phyloP scores from a whole-genome alignment of 257 asterid genomes.

The Primulina eburnea region DNA sequence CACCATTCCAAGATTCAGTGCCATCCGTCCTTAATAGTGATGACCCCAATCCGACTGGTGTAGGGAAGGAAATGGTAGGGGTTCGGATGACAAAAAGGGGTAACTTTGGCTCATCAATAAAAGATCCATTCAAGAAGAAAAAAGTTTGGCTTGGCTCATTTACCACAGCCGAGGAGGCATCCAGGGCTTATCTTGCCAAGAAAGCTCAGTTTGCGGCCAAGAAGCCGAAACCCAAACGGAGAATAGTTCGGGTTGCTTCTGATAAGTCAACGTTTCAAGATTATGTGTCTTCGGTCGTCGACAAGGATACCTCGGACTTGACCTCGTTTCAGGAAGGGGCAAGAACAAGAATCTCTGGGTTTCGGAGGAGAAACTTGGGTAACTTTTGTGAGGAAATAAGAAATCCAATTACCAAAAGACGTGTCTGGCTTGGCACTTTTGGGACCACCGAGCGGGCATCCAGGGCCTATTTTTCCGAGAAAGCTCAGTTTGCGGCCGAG shows the following conservation, averaged over 20 bases:
- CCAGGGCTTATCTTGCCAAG: conserved; percentile 16
- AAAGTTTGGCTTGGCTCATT: conserved; percentile 24
- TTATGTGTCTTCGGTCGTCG: background rate
- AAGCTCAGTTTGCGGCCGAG: conserved; percentile 10
- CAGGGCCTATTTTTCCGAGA: conserved; percentile 20
- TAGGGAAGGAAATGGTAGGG: too few relatives aligned
- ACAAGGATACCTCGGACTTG: too few relatives aligned
- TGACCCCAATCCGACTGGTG: too few relatives aligned
- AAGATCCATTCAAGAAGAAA: conserved; percentile 11
- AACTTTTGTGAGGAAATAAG: conserved; percentile 3
- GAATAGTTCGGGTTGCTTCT: background rate
- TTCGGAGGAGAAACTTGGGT: background rate
- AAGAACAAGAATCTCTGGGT: too few relatives aligned
- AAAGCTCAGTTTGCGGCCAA: conserved; percentile 18
- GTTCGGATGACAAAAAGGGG: conserved; percentile 6
- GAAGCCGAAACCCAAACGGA: background rate
- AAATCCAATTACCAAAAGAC: background rate
- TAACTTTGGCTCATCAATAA: conserved; percentile 3
- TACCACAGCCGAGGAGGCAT: conserved; percentile 25
- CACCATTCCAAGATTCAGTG: too few relatives aligned
- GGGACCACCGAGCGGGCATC: conserved; percentile 23
- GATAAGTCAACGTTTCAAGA: background rate
- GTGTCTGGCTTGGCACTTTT: conserved; percentile 22
- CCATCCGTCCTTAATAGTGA: too few relatives aligned
- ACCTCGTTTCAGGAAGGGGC: too few relatives aligned